Evolutionary conservation across 139 green algal species (phyloP).

Genomic region (Tetraselmis striata): DNA sequence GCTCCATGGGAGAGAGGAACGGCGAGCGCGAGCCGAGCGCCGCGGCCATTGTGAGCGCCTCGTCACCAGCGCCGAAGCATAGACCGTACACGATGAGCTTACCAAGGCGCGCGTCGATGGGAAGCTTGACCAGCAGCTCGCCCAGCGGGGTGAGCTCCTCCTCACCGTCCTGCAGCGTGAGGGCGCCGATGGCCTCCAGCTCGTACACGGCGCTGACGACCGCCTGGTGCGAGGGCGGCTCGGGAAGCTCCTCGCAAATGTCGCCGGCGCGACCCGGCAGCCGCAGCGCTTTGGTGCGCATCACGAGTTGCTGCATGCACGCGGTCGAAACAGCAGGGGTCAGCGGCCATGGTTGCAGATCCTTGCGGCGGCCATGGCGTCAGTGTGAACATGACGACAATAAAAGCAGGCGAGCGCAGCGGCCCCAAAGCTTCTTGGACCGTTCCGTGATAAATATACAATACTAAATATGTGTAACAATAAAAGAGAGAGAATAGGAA

Average conservation of each 20-base stretch:
- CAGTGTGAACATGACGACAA: too few relatives aligned
- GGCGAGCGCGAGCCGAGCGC: conserved; percentile 7
- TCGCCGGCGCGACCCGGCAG: not conserved
- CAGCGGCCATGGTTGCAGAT: too few relatives aligned
- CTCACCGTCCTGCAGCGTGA: conserved; percentile 24
- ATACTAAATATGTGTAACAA: too few relatives aligned
- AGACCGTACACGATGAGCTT: not conserved
- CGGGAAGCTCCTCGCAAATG: not conserved
- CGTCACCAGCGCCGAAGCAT: conserved; percentile 29
- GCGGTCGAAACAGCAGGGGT: too few relatives aligned
- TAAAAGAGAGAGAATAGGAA: too few relatives aligned
- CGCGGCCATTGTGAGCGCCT: conserved; percentile 32
- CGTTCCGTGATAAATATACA: too few relatives aligned
- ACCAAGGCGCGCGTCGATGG: conserved; percentile 41
- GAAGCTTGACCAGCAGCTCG: conserved; percentile 65
- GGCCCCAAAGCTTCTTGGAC: too few relatives aligned
- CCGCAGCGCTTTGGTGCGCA: not conserved
- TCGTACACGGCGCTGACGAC: conserved; percentile 31
- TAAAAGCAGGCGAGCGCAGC: too few relatives aligned
- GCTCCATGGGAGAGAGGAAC: conserved; percentile 19
- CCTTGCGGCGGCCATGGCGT: too few relatives aligned
- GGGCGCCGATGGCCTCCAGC: conserved; percentile 41
- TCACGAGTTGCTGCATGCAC: not conserved
- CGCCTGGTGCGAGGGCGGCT: not conserved
- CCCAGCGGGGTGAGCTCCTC: conserved; percentile 78